phyloP scores from a whole-genome alignment of 2,329 filamentous ascomycete species.

The Nemania sp. region DNA sequence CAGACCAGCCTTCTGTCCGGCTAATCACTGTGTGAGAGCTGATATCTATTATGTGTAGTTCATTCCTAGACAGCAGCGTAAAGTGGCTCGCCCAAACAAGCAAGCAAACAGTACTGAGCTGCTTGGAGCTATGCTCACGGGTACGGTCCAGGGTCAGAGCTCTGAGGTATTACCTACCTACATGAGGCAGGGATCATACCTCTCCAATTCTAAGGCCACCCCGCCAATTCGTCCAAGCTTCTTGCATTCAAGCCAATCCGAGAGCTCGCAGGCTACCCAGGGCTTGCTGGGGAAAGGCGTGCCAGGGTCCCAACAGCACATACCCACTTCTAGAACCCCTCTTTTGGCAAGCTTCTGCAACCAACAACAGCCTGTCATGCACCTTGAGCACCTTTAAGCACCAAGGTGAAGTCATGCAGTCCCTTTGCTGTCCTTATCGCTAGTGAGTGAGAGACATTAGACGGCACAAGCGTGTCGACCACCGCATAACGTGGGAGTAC shows the following conservation, averaged over 20 bases:
- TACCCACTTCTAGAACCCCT: slow-evolving; percentile 35
- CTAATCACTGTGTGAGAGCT: too few relatives aligned
- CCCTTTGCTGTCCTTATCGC: slow-evolving; percentile 16
- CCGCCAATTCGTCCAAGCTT: slow-evolving; percentile 17
- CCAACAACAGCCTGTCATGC: slow-evolving; percentile 16
- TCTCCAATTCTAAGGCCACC: background rate
- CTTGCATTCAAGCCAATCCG: slow-evolving; percentile 11
- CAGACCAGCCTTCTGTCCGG: too few relatives aligned
- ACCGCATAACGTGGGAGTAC: background rate
- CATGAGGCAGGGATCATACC: background rate
- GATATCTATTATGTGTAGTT: too few relatives aligned
- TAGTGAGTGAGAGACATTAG: background rate
- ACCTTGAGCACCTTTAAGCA: slow-evolving; percentile 6
- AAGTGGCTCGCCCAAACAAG: too few relatives aligned
- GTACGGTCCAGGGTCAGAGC: background rate
- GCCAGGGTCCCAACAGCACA: slow-evolving; percentile 25
- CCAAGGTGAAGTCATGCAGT: slow-evolving; percentile 24
- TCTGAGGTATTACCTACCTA: background rate
- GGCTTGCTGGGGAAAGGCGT: slow-evolving; percentile 9
- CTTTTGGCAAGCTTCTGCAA: slow-evolving; percentile 31
- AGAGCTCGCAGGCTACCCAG: slow-evolving; percentile 16
- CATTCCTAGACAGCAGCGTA: too few relatives aligned
- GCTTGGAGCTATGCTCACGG: too few relatives aligned
- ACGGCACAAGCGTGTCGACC: background rate
- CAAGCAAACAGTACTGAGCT: too few relatives aligned